Conservation (phyloP, 345 rosid genomes). For the Eucalyptus albens region DNA sequence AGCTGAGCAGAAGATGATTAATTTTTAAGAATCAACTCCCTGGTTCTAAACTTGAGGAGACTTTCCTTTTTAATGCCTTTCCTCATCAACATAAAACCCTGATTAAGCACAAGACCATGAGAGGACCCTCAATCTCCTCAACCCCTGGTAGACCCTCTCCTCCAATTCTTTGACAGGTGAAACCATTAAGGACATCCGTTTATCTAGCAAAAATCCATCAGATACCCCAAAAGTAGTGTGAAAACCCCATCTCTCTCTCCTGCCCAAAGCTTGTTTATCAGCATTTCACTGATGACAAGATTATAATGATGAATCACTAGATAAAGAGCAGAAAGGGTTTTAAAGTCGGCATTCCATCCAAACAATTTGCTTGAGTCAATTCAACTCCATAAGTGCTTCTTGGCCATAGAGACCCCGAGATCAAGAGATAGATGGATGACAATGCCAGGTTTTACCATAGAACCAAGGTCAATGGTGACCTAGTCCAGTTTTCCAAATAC, state of each 20-base stretch:
- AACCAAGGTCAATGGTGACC: not conserved
- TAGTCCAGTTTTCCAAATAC: not conserved
- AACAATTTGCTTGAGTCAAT: not conserved
- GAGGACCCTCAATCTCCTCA: not conserved
- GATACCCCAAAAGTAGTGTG: not conserved
- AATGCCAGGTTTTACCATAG: not conserved
- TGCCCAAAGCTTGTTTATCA: not conserved
- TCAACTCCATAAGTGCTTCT: not conserved
- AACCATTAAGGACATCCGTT: not conserved
- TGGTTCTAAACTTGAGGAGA: not conserved
- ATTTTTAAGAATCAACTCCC: not conserved
- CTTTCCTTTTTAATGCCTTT: not conserved
- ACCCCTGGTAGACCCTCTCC: not conserved
- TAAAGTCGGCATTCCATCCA: not conserved
- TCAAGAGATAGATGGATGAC: not conserved
- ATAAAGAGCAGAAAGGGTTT: not conserved
- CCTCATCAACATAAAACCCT: not conserved
- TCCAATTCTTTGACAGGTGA: not conserved
- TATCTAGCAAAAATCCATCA: not conserved
- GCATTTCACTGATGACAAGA: not conserved
- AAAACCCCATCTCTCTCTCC: not conserved
- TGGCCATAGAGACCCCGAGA: not conserved
- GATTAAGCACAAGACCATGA: not conserved
- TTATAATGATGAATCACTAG: not conserved
- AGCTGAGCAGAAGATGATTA: not conserved